These are phyloP conservation scores for Phytophthora europaea DNA, from an alignment of 352 stramenopile genomes.

Conservation along the genomic window DNA sequence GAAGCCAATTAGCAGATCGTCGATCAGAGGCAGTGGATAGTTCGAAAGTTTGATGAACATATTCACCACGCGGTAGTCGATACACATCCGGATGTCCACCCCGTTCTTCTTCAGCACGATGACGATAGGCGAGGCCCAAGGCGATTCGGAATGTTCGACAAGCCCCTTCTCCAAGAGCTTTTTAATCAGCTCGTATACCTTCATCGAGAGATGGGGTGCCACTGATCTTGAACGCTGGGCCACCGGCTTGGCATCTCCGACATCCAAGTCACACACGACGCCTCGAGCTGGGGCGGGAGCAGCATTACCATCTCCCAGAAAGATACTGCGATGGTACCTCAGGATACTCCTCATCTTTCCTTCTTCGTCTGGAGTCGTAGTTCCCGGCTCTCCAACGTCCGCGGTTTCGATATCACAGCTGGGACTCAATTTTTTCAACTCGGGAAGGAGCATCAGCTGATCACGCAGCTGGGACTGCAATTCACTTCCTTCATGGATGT, in stretches of 20 bases:
- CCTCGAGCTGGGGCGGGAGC: background rate
- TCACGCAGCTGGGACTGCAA: no score
- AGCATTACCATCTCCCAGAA: background rate
- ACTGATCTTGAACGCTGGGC: background rate
- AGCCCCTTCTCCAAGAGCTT: conserved; percentile 6
- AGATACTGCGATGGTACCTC: background rate
- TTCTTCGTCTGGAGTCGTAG: no score
- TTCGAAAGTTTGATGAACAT: conserved; percentile 16
- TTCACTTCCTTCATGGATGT: no score
- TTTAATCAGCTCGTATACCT: conserved; percentile 11
- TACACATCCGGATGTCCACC: conserved; percentile 22
- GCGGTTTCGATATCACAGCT: no score
- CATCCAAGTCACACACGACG: background rate
- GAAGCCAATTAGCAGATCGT: conserved; percentile 38
- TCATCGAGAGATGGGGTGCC: background rate
- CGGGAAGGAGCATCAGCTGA: no score
- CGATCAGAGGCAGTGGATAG: conserved; percentile 32
- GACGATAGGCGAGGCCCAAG: background rate
- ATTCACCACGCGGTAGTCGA: conserved; percentile 33
- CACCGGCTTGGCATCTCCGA: background rate
- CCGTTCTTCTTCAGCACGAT: conserved; percentile 14
- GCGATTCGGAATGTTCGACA: background rate
- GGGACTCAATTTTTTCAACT: no score
- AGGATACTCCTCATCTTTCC: no score
- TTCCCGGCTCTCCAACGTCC: no score